Evolutionary conservation across 441 rosid species (phyloP).

Genomic region (Populus trichocarpa): DNA sequence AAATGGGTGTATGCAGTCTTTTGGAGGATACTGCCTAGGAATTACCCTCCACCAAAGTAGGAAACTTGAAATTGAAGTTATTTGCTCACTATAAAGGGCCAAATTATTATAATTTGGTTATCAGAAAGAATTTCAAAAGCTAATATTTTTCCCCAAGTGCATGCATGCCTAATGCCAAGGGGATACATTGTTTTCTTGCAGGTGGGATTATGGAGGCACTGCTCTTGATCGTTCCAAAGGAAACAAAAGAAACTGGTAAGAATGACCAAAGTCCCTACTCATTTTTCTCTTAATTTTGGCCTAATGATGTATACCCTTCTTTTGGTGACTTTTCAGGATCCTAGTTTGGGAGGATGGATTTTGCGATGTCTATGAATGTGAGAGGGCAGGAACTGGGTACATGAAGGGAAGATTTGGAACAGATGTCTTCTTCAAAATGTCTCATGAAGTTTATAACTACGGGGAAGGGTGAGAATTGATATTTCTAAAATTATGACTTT

Average conservation of each 20-base stretch:
- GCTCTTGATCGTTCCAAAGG: constrained; percentile 64
- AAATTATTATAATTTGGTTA: background rate
- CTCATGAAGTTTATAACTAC: constrained; percentile 69
- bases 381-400: constrained; percentile 40
- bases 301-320: background rate
- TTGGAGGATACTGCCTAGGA: constrained; percentile 71
- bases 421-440: constrained; percentile 71
- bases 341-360: constrained; percentile 83
- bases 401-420: constrained; percentile 54
- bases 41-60: constrained; percentile 78
- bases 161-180: constrained; percentile 1
- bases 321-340: constrained; percentile 38
- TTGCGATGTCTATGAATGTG: constrained; percentile 62
- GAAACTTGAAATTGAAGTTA: background rate
- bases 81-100: background rate
- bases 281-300: background rate
- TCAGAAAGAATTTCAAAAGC: background rate
- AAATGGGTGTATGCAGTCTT: constrained; percentile 77
- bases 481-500: background rate
- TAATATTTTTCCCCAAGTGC: background rate
- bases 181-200: constrained; percentile 36
- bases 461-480: constrained; percentile 63
- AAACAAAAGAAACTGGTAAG: constrained; percentile 69
- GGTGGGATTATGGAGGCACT: constrained; percentile 73
- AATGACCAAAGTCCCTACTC: background rate